These are phyloP conservation scores for Kodamaea anthophila DNA, from an alignment of 1,139 yeast genomes.

Conservation along the genomic window DNA sequence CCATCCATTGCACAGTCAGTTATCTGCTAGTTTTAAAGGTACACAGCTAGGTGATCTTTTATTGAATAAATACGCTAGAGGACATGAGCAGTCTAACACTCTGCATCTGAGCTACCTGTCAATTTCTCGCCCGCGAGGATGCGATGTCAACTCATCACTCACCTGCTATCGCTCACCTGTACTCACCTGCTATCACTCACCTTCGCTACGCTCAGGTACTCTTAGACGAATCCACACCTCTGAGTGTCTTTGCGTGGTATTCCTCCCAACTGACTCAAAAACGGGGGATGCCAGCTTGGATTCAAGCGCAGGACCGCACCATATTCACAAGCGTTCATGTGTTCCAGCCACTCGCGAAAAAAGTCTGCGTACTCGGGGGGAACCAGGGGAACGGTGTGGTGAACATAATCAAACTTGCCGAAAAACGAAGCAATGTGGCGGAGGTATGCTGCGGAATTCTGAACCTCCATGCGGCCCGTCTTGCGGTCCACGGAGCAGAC, in stretches of 20 bases:
- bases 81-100: no score
- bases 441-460: slow-evolving; percentile 11
- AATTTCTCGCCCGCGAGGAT: no score
- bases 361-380: slow-evolving; percentile 5
- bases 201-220: no score
- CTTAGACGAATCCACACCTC: slow-evolving; percentile 7
- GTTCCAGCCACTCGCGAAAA: slow-evolving; percentile 8
- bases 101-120: no score
- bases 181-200: no score
- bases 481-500: slow-evolving; percentile 30
- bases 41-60: no score
- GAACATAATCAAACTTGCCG: slow-evolving; percentile 4
- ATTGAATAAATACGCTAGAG: no score
- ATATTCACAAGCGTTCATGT: slow-evolving; percentile 5
- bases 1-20: no score
- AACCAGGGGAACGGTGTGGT: slow-evolving; percentile 3
- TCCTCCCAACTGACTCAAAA: slow-evolving; percentile 7
- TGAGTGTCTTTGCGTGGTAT: slow-evolving; percentile 8
- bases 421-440: slow-evolving; percentile 7
- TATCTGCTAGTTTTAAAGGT: no score
- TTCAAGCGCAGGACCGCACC: slow-evolving; percentile 3
- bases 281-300: slow-evolving; percentile 8
- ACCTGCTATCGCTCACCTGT: no score
- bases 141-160: no score
- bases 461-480: slow-evolving; percentile 21